Evolutionary conservation across 73 alveolate species (phyloP).

Genomic region (Paramecium octaurelia): DNA sequence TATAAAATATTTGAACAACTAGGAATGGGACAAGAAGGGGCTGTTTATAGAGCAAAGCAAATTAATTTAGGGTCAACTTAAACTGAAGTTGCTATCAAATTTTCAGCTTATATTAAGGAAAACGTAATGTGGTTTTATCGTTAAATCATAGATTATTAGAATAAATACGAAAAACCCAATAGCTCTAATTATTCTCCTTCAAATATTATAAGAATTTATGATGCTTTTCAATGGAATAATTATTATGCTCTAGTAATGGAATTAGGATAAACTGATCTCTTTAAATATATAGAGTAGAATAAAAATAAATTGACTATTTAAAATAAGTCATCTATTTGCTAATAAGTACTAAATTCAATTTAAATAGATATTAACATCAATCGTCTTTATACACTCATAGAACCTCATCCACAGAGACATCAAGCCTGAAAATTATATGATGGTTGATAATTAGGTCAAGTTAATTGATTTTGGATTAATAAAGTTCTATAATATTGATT

Average conservation of each 20-base stretch:
- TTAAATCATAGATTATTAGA: neutral
- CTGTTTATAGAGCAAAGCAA: neutral
- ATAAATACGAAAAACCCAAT: neutral
- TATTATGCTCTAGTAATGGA: neutral
- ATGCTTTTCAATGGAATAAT: neutral
- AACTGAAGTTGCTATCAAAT: neutral
- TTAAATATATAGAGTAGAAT: neutral
- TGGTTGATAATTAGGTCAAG: neutral
- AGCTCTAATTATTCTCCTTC: neutral
- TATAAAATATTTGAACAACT: neutral
- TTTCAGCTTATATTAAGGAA: neutral
- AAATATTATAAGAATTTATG: neutral
- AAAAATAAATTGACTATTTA: neutral
- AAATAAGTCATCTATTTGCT: neutral
- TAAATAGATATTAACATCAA: neutral
- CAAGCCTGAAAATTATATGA: neutral
- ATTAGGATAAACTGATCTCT: neutral
- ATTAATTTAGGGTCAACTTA: neutral
- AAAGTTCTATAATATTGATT: neutral
- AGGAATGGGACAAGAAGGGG: neutral
- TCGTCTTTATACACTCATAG: neutral
- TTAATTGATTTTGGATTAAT: neutral
- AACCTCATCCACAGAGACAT: neutral
- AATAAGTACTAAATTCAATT: neutral
- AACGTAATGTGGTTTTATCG: neutral